Conservation (phyloP, 768 basidiomycete species). For the Kwoniella mangroviensis region DNA sequence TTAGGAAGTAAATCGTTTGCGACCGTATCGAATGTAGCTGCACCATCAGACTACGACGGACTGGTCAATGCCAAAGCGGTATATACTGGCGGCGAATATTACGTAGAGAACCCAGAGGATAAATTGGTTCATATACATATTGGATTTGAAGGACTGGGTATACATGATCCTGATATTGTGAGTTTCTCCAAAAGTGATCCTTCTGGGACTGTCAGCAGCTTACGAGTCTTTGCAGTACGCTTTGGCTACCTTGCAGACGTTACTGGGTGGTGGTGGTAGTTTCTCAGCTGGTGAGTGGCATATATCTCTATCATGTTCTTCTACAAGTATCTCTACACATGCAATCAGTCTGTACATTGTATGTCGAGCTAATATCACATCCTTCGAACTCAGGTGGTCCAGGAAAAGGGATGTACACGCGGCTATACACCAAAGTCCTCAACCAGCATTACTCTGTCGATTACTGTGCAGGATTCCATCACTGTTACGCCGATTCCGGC, state of each 20-base stretch:
- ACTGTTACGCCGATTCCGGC: slow-evolving; percentile 92
- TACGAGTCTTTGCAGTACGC: slow-evolving; percentile 63
- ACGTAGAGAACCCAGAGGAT: slow-evolving; percentile 58
- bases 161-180: slow-evolving; percentile 82
- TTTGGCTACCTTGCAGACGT: slow-evolving; percentile 89
- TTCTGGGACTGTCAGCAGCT: background rate
- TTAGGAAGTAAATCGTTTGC: slow-evolving; percentile 60
- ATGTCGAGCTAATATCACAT: background rate
- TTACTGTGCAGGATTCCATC: slow-evolving; percentile 95
- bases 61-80: slow-evolving; percentile 56
- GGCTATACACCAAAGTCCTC: slow-evolving; percentile 91
- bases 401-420: slow-evolving; percentile 98
- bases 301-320: background rate
- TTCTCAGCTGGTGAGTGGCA: slow-evolving; percentile 80
- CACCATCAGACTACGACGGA: slow-evolving; percentile 40
- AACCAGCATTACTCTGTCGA: slow-evolving; percentile 93
- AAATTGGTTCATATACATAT: slow-evolving; percentile 94
- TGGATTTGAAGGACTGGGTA: slow-evolving; percentile 86
- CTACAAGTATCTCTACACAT: background rate
- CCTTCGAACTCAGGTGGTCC: slow-evolving; percentile 70
- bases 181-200: slow-evolving; percentile 19
- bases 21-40: slow-evolving; percentile 42
- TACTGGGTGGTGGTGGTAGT: slow-evolving; percentile 92
- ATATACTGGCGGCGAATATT: slow-evolving; percentile 81
- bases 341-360: background rate